Percentiles rank a stretch among this genome's conserved stretches.
phyloP scores from a whole-genome alignment of 805 yeast species.

The Clavispora vitiphila region DNA sequence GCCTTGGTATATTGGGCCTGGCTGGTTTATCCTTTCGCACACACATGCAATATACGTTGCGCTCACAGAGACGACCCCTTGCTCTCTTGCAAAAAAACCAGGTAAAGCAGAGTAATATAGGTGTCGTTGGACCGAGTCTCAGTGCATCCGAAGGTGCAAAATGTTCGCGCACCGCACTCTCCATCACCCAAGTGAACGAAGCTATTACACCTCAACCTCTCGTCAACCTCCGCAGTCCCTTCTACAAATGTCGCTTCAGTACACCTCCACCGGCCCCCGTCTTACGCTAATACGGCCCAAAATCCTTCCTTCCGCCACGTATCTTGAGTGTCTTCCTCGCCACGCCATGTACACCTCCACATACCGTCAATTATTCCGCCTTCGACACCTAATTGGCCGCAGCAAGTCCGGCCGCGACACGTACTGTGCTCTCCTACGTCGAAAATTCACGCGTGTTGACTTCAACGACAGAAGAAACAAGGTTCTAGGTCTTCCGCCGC shows the following conservation, averaged over 20 bases:
- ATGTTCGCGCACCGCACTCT: no score
- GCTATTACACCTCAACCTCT: no score
- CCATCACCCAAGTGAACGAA: no score
- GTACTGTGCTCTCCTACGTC: conserved; percentile 21
- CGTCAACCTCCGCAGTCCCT: no score
- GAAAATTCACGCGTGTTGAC: conserved; percentile 15
- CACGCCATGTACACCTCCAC: conserved; percentile 6
- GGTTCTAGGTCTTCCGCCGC: conserved; percentile 4
- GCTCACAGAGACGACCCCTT: no score
- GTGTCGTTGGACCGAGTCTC: no score
- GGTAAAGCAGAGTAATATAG: no score
- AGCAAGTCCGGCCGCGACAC: conserved; percentile 7
- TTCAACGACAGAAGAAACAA: conserved; percentile 8
- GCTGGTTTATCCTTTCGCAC: no score
- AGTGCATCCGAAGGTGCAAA: no score
- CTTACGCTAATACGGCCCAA: neutral
- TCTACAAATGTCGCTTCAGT: neutral
- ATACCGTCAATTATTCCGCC: conserved; percentile 29
- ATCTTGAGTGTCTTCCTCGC: conserved; percentile 7
- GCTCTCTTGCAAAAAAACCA: no score
- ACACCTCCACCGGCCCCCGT: neutral
- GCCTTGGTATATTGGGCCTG: no score
- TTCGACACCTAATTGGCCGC: conserved; percentile 23
- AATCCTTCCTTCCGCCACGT: conserved; percentile 1
- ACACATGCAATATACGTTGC: no score